Conservation (phyloP, 768 basidiomycete species). For the Phanerochaete carnosa region DNA sequence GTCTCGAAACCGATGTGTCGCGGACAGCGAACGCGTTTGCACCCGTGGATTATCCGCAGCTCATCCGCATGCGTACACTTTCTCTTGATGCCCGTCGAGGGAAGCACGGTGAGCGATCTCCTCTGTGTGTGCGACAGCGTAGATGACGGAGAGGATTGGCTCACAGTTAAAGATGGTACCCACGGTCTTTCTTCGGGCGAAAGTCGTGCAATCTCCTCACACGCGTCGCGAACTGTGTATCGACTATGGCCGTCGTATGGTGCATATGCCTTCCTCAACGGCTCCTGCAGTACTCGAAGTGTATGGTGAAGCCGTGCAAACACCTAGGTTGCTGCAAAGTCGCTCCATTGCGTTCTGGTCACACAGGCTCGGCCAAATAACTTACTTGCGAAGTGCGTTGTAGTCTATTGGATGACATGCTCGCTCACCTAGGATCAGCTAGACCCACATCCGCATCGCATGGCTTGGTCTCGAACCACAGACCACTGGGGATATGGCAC, state of each 20-base stretch:
- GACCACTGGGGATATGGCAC: no score
- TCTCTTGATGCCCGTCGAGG: conserved; percentile 7
- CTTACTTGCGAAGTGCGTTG: no score
- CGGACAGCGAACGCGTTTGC: not conserved
- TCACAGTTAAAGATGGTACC: not conserved
- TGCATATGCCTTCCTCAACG: not conserved
- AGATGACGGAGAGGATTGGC: not conserved
- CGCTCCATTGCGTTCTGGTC: not conserved
- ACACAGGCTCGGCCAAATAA: not conserved
- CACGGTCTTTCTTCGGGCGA: not conserved
- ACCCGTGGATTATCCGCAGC: conserved; percentile 12
- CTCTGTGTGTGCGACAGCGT: not conserved
- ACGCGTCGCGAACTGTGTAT: not conserved
- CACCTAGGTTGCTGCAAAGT: not conserved
- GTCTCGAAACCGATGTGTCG: not conserved
- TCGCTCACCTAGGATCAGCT: no score
- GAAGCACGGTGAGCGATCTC: not conserved
- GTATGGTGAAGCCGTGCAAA: not conserved
- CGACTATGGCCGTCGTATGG: not conserved
- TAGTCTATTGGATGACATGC: no score
- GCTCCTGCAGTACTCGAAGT: not conserved
- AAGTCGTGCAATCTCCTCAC: not conserved
- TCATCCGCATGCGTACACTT: conserved; percentile 25
- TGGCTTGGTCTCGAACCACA: no score
- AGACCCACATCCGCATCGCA: no score